phyloP scores from a whole-genome alignment of 495 filamentous ascomycete species.

The Trichoderma erinaceum region DNA sequence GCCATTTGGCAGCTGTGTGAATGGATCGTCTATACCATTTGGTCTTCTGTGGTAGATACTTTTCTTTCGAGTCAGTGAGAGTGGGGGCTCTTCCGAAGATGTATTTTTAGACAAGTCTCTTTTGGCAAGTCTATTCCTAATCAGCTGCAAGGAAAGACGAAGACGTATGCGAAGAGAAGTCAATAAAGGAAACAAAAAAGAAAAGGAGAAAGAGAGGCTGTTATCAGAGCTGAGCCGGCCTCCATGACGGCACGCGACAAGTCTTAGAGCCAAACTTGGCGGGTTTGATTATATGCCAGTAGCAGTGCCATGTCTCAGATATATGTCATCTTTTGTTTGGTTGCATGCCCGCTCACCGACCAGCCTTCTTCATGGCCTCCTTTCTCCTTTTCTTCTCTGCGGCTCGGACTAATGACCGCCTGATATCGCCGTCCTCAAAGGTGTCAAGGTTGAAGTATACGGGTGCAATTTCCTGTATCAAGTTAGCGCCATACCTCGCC shows the following conservation, averaged over 20 bases:
- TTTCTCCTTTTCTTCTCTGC: slow-evolving; percentile 68
- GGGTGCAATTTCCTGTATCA: slow-evolving; percentile 69
- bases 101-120: too few relatives aligned
- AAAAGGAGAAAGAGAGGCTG: neutral
- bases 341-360: slow-evolving; percentile 7
- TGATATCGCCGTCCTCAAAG: slow-evolving; percentile 83
- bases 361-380: slow-evolving; percentile 55
- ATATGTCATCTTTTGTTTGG: neutral
- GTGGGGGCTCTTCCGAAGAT: too few relatives aligned
- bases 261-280: too few relatives aligned
- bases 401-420: slow-evolving; percentile 64
- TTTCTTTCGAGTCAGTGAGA: too few relatives aligned
- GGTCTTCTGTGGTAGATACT: too few relatives aligned
- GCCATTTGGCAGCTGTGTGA: too few relatives aligned
- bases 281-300: neutral
- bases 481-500: neutral
- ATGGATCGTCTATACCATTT: too few relatives aligned
- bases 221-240: neutral
- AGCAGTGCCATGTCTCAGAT: neutral
- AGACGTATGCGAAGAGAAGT: too few relatives aligned
- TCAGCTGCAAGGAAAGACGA: too few relatives aligned
- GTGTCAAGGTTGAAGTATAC: slow-evolving; percentile 82
- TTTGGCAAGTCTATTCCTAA: too few relatives aligned
- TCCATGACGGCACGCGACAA: neutral
- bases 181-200: neutral